phyloP scores from a whole-genome alignment of 257 asterid genomes.

The Lavandula angustifolia region DNA sequence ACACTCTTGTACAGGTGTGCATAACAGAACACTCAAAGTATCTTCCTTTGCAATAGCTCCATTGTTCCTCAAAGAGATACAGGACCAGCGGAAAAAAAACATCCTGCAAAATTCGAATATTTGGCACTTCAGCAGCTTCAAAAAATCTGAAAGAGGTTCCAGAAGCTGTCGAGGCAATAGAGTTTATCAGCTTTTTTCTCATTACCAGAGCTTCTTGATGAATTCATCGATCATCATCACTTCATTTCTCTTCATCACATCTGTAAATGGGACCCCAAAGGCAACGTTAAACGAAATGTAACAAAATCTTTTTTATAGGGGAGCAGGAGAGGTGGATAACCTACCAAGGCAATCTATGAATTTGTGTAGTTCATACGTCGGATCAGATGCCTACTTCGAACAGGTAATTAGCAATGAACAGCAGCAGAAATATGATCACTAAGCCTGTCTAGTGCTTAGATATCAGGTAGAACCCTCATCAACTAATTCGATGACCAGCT shows the following conservation, averaged over 20 bases:
- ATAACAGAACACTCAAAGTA: no score
- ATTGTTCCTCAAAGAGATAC: no score
- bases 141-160: neutral
- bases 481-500: neutral
- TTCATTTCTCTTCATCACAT: neutral
- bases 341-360: constrained; percentile 44
- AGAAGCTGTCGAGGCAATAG: neutral
- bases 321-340: neutral
- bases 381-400: constrained; percentile 34
- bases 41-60: no score
- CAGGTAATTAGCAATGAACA: constrained; percentile 34
- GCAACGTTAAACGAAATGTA: neutral
- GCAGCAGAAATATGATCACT: neutral
- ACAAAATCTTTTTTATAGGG: neutral
- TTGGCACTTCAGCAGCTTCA: neutral
- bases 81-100: neutral
- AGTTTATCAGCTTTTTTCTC: neutral
- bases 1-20: no score
- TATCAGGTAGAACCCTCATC: constrained; percentile 21
- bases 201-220: constrained; percentile 1
- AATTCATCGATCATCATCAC: neutral
- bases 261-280: neutral
- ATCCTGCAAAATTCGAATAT: neutral
- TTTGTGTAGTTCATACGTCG: constrained; percentile 5
- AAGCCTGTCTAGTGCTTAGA: neutral